A percentile compares a stretch with the other conserved stretches of the same genome.
These are phyloP conservation scores for Xylaria venustula DNA, from an alignment of 495 filamentous ascomycete species.

Conservation along the genomic window DNA sequence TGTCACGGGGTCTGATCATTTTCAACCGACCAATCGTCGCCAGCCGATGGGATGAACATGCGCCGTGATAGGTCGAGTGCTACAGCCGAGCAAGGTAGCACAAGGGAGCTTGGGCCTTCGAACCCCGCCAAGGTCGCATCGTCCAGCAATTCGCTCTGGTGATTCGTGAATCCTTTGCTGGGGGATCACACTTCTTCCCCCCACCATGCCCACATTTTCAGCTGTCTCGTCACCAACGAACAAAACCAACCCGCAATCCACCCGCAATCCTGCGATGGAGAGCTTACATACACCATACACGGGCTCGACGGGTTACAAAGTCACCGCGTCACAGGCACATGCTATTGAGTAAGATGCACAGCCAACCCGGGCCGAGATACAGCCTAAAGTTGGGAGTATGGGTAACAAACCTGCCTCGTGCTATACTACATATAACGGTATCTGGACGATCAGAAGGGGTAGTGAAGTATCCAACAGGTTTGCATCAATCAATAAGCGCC, in stretches of 20 bases:
- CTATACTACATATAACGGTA: no score
- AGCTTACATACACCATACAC: no score
- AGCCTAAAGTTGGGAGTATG: background rate
- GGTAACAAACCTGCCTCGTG: background rate
- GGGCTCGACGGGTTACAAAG: background rate
- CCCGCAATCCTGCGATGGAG: background rate
- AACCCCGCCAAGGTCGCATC: conserved; percentile 7
- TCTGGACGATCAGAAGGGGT: no score
- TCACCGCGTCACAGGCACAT: no score
- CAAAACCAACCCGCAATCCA: background rate
- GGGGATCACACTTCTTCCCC: background rate
- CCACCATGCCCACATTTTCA: background rate
- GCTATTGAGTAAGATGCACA: no score
- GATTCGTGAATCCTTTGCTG: conserved; percentile 5
- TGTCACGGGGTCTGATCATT: conserved; percentile 14
- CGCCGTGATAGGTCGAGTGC: background rate
- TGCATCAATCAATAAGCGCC: background rate
- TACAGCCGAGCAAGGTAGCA: background rate
- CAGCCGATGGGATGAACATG: background rate
- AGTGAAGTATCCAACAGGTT: background rate
- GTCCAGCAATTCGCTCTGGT: background rate
- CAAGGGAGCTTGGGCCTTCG: conserved; percentile 9
- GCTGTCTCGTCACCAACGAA: conserved; percentile 2
- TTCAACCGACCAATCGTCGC: background rate
- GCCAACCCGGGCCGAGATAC: background rate